Conservation (phyloP, 257 asterid species). For the Fraxinus pennsylvanica region DNA sequence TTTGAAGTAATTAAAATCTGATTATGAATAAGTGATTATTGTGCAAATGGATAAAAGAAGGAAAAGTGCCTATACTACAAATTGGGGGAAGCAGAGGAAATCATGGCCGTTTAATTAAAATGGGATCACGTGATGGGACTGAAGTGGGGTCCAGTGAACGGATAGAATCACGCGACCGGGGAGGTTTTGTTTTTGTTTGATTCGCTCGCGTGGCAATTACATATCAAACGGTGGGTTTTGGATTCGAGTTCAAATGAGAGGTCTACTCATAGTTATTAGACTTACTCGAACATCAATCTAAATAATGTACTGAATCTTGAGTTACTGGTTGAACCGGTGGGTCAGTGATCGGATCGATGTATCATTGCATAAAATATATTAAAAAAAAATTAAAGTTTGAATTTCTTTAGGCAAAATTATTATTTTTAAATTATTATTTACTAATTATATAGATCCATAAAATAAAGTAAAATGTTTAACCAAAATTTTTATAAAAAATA, state of each 20-base stretch:
- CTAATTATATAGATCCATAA: too few species aligned
- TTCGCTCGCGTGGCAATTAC: conserved; percentile 7
- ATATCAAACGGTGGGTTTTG: neutral
- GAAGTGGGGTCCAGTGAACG: conserved; percentile 22
- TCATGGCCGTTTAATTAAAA: conserved; percentile 20
- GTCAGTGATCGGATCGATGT: too few species aligned
- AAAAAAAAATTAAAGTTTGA: too few species aligned
- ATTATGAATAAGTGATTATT: conserved; percentile 9
- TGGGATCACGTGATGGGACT: conserved; percentile 6
- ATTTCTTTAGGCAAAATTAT: too few species aligned
- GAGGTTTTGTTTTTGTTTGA: conserved; percentile 6
- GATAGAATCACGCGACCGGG: conserved; percentile 19
- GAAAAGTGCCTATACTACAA: neutral
- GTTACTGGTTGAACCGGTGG: too few species aligned
- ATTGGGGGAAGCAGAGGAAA: conserved; percentile 27
- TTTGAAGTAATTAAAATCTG: conserved; percentile 1
- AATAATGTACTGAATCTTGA: too few species aligned
- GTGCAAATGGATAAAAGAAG: conserved; percentile 5
- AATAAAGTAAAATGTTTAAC: too few species aligned
- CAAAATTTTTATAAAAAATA: too few species aligned
- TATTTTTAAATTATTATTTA: too few species aligned
- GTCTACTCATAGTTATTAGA: neutral
- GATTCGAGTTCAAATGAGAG: neutral
- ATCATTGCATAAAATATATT: too few species aligned
- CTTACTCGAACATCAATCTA: too few species aligned